These are phyloP conservation scores for Taphrina confusa DNA, from an alignment of 1,139 yeast species.

Conservation along the genomic window DNA sequence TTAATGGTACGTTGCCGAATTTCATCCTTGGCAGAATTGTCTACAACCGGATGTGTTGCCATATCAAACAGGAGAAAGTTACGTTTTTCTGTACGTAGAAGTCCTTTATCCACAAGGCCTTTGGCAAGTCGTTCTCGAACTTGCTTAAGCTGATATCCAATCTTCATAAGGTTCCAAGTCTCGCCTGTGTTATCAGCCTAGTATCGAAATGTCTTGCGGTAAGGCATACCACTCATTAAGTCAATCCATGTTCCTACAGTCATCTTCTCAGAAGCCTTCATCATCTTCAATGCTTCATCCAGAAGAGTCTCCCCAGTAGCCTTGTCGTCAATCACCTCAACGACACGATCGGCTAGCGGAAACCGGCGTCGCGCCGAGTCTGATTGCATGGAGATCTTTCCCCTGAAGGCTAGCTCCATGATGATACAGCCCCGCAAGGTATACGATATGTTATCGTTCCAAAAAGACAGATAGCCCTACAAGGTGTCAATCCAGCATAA, in stretches of 20 bases:
- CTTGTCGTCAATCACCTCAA: slow-evolving; percentile 81
- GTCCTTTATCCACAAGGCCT: slow-evolving; percentile 97
- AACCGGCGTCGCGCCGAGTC: slow-evolving; percentile 92
- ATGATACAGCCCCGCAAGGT: slow-evolving; percentile 93
- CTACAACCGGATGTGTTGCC: slow-evolving; percentile 98
- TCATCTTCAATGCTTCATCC: slow-evolving; percentile 88
- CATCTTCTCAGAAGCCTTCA: slow-evolving; percentile 81
- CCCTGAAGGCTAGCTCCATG: slow-evolving; percentile 87
- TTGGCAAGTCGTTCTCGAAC: slow-evolving; percentile 95
- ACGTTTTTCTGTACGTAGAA: slow-evolving; percentile 90
- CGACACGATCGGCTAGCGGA: slow-evolving; percentile 79
- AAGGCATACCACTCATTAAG: slow-evolving; percentile 63
- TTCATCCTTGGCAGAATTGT: slow-evolving; percentile 77
- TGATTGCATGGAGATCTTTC: slow-evolving; percentile 81
- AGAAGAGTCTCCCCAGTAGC: slow-evolving; percentile 93
- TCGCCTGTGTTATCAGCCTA: slow-evolving; percentile 50
- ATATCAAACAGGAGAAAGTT: slow-evolving; percentile 92
- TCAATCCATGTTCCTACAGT: slow-evolving; percentile 93
- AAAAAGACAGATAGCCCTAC: slow-evolving; percentile 83
- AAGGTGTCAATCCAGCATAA: background rate
- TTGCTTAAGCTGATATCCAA: slow-evolving; percentile 91
- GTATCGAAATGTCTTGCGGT: background rate
- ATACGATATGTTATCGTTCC: slow-evolving; percentile 97
- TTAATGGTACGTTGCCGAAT: slow-evolving; percentile 69
- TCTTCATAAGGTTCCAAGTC: slow-evolving; percentile 95